phyloP scores from a whole-genome alignment of 2,329 filamentous ascomycete species.

The Colletotrichum sp. region DNA sequence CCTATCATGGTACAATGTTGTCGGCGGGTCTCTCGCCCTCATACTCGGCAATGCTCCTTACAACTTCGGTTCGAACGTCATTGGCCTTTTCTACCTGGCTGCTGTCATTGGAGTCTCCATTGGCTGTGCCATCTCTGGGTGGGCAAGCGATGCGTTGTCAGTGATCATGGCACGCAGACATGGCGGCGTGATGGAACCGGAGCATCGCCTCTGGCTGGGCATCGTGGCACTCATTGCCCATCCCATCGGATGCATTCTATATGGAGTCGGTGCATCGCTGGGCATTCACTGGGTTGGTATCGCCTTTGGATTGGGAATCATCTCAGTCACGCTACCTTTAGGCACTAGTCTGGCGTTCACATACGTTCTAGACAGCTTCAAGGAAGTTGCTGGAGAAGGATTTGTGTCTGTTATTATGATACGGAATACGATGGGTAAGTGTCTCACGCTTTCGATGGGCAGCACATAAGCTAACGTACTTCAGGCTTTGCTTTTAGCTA shows the following conservation, averaged over 20 bases:
- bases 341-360: conserved; percentile 26
- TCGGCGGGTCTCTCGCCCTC: conserved; percentile 25
- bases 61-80: conserved; percentile 26
- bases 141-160: conserved; percentile 24
- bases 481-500: conserved; percentile 28
- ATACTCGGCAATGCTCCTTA: conserved; percentile 26
- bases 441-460: neutral
- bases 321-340: conserved; percentile 26
- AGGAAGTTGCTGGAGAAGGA: conserved; percentile 26
- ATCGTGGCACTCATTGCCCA: conserved; percentile 24
- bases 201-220: conserved; percentile 28
- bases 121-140: conserved; percentile 26
- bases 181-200: conserved; percentile 28
- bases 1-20: conserved; percentile 26
- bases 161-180: conserved; percentile 25
- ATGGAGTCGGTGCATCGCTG: conserved; percentile 25
- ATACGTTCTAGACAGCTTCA: conserved; percentile 29
- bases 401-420: conserved; percentile 26
- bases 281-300: conserved; percentile 28
- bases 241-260: conserved; percentile 27
- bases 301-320: conserved; percentile 25
- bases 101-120: conserved; percentile 25
- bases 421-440: conserved; percentile 27
- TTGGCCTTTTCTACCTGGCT: conserved; percentile 26
- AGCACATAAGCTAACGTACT: neutral